Evolutionary conservation across 2,329 filamentous ascomycete species (phyloP), one percentile per base, ranked within the genome.

Genomic region (Verticillium dahliae): DNA sequence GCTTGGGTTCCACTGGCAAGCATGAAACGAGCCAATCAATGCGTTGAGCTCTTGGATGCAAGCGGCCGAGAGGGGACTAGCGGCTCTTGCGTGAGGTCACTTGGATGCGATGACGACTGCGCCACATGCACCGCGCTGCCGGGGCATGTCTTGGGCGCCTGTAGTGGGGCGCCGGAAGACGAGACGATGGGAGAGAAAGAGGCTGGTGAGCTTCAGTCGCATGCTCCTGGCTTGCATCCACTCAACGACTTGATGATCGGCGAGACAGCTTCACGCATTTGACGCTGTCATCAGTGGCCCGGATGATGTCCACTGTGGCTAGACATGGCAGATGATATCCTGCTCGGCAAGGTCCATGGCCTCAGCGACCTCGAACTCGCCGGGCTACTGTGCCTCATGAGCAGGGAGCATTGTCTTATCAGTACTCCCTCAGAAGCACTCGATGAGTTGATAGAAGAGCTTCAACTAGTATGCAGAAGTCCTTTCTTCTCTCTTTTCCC

Each of bases 281-380:
- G 22, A 11, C n/a, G 11, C 18, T 5, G 45, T 18, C 45, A 6
- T 52, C 7, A 31, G 13, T 37, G 35, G 35, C 35, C 35, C 13
- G 22, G 22, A n/a, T 18, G 18, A 52, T 52, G 45, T 52, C 18
- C n/a, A 22, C n/a, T 4, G 15, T 10, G 3, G 4, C 15, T 11
- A 52, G 45, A n/a, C 72, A 90, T 90, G 87, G 85, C 84, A 73
- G 79, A 85, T 77, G 80, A 83, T 70, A 75, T 76, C 61, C 80
- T 92, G 65, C 78, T 88, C 64, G 80, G 84, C 65, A 89, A 89
- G 74, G 84, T 96, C 68, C 90, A 93, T 70, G 83, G 86, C 67
- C 81, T 98, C 65, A 90, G 89, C 70, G 93, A 97, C 77, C 82
- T 97, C 50, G 93, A 97, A 76, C 85, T 98, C 63, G 95, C 94